Evolutionary conservation across 2,329 filamentous ascomycete genomes (phyloP), one percentile per base, ranked within the genome.

Genomic region (Verruconis gallopava): DNA sequence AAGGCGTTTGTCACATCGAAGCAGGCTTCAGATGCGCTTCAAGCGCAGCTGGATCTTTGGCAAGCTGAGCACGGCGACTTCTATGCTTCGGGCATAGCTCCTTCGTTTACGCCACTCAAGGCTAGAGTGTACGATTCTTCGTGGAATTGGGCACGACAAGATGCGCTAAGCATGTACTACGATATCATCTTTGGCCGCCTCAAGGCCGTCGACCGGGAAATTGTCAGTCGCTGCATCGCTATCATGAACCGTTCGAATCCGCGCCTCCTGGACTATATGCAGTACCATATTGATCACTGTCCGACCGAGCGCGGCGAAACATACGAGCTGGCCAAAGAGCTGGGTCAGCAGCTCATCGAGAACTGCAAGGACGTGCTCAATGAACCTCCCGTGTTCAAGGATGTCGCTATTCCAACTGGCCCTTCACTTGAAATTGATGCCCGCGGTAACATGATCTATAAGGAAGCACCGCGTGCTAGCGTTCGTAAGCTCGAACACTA

Each of bases 211-310:
- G 91, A 98, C 56, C 84, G 91, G 49, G 91, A 98, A 63, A 98
- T 96, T 54, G 91, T 98, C 58, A 95, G 88, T 65, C 88, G 88
- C 61, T 98, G 91, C 66, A 96, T 98, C 56, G 83, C 85, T 51
- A 91, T 98, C 65, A 98, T 98, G 91, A 98, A 95, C 69, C 83
- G 91, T 48, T 94, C 91, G 22, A 98, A 96, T 60, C 91, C 91
- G 2, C 81, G 85, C 25, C 77, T 98, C 1, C 75, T 98, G 45
- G 89, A 98, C 53, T 98, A 95, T 65, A 98, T 98, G 91, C 91
- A 98, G 60, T 96, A 98, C 55, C 91, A 98, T 67, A 98, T 98
- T 56, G 91, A 98, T 56, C 91, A 96, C 68, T 96, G 89, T 67
- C 91, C 91, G 1, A 88, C 88, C 0, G 88, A 98, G 57, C 81